Evolutionary conservation across 352 stramenopile species (phyloP).

Genomic region (Phytophthora sansomeana): DNA sequence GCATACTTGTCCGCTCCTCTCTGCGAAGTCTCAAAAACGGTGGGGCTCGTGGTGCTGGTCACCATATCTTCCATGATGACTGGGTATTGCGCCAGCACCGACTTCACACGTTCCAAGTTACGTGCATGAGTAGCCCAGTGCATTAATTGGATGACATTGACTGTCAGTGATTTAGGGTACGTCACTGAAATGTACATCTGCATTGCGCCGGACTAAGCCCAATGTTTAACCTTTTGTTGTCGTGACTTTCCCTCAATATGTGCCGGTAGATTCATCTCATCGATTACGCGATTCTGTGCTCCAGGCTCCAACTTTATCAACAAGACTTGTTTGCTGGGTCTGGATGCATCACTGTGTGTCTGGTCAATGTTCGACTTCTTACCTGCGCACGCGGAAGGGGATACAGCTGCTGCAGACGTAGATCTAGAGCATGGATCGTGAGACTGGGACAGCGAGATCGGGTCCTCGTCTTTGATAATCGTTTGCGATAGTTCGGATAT

Average conservation of each 20-base stretch:
- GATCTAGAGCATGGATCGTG: too few relatives aligned
- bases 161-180: background rate
- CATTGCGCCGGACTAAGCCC: background rate
- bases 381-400: too few relatives aligned
- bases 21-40: slow-evolving; percentile 1
- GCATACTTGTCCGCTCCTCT: background rate
- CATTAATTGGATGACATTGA: slow-evolving; percentile 6
- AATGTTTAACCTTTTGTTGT: slow-evolving; percentile 5
- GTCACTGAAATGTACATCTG: background rate
- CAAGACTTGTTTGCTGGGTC: background rate
- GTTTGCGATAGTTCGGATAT: too few relatives aligned
- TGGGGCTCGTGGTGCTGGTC: background rate
- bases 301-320: background rate
- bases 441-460: too few relatives aligned
- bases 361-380: too few relatives aligned
- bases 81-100: slow-evolving; percentile 6
- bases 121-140: slow-evolving; percentile 6
- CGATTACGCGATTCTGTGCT: background rate
- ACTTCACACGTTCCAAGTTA: slow-evolving; percentile 2
- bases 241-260: slow-evolving; percentile 2
- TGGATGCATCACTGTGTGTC: too few relatives aligned
- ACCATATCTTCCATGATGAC: slow-evolving; percentile 16
- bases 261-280: too few relatives aligned
- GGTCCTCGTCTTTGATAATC: background rate
- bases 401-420: too few relatives aligned